Evolutionary conservation across 1,284 basidiomycete species (phyloP).

Genomic region (Microbotryum silenes-acaulis): DNA sequence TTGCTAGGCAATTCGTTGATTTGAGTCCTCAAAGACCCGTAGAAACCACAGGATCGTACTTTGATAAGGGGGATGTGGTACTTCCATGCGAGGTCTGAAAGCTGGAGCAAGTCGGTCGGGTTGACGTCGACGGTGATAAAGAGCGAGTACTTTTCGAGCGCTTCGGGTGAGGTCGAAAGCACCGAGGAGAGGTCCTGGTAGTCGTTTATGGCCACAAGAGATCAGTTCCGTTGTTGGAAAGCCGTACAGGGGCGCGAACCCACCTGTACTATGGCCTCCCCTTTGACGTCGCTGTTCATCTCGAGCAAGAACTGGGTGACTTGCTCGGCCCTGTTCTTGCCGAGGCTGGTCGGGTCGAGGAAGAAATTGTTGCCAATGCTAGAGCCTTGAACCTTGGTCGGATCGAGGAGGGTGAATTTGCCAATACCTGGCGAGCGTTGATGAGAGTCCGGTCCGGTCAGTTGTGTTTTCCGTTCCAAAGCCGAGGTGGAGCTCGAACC

Average conservation of each 20-base stretch:
- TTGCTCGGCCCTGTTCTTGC: constrained; percentile 69
- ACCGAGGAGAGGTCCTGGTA: constrained; percentile 16
- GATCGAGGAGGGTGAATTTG: constrained; percentile 79
- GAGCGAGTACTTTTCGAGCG: constrained; percentile 58
- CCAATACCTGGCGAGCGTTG: constrained; percentile 55
- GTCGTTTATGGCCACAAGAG: not conserved
- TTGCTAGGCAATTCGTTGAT: constrained; percentile 73
- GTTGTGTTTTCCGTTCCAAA: not conserved
- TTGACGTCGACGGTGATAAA: constrained; percentile 74
- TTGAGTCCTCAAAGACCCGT: constrained; percentile 80
- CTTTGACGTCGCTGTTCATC: constrained; percentile 79
- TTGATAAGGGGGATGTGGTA: constrained; percentile 60
- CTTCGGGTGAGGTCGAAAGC: constrained; percentile 38
- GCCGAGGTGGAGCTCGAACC: not conserved
- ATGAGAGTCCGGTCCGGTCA: too few species aligned
- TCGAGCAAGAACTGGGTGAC: constrained; percentile 69
- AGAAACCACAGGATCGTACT: constrained; percentile 74
- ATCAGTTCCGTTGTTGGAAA: not conserved
- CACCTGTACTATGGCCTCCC: constrained; percentile 56
- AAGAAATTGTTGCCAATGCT: constrained; percentile 98
- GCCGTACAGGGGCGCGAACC: too few species aligned
- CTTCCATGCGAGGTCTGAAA: constrained; percentile 47
- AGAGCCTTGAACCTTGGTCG: constrained; percentile 53
- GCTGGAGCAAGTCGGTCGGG: constrained; percentile 40
- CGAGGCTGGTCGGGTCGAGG: constrained; percentile 66